These are phyloP conservation scores for Lentinula sp. DNA, from an alignment of 768 basidiomycete genomes.

Conservation along the genomic window DNA sequence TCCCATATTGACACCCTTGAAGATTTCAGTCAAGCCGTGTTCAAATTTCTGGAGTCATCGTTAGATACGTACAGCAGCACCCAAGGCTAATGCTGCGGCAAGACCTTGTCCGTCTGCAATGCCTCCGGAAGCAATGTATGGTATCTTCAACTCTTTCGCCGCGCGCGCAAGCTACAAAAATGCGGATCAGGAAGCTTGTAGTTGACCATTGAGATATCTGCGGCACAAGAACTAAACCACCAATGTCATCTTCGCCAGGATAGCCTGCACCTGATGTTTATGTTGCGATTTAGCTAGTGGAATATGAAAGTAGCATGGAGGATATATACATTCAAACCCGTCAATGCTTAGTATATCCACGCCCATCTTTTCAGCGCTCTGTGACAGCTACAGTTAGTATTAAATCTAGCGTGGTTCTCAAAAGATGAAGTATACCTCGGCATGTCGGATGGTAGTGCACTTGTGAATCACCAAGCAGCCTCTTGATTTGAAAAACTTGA, in stretches of 20 bases:
- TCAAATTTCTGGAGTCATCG: neutral
- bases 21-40: neutral
- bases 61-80: conserved; percentile 56
- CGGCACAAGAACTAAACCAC: conserved; percentile 72
- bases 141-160: conserved; percentile 74
- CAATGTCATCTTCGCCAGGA: conserved; percentile 92
- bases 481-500: conserved; percentile 77
- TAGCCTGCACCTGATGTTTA: conserved; percentile 71
- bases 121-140: conserved; percentile 89
- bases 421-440: conserved; percentile 44
- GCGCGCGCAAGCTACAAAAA: conserved; percentile 71
- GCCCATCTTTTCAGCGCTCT: conserved; percentile 64
- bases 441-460: conserved; percentile 82
- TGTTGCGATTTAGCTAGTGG: neutral
- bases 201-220: neutral
- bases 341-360: conserved; percentile 90
- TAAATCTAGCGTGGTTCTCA: neutral
- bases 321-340: conserved; percentile 75
- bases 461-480: conserved; percentile 84
- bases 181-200: neutral
- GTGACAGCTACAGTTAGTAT: neutral
- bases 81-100: conserved; percentile 75
- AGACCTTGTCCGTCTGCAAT: conserved; percentile 84
- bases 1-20: conserved; percentile 83
- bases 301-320: neutral